These are phyloP conservation scores for Dendrobium chrysotoxum DNA, from an alignment of 106 monocot species.

Conservation along the genomic window DNA sequence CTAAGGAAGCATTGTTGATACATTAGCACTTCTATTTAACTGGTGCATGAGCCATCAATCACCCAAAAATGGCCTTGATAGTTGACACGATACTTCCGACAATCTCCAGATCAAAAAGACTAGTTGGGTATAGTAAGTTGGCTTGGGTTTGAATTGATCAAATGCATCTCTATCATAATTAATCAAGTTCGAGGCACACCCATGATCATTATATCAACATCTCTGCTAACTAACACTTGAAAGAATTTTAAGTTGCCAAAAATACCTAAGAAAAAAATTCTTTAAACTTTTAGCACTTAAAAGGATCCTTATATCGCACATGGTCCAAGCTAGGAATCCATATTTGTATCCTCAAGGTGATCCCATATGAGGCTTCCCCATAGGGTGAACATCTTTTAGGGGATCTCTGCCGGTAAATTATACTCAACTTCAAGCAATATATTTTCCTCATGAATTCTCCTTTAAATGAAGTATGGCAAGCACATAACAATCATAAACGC, in stretches of 20 bases:
- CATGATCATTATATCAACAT: neutral
- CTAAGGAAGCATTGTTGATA: no score
- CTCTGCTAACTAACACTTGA: neutral
- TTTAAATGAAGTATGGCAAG: no score
- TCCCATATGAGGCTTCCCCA: neutral
- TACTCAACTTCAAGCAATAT: neutral
- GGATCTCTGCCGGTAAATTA: neutral
- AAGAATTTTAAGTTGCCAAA: neutral
- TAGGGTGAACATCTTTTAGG: neutral
- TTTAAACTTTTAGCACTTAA: neutral
- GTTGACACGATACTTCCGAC: neutral
- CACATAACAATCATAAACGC: no score
- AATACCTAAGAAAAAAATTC: neutral
- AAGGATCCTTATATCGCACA: neutral
- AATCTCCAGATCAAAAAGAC: neutral
- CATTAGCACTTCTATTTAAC: neutral
- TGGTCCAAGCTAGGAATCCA: neutral
- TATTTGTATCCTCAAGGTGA: neutral
- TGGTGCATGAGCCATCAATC: neutral
- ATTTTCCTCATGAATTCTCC: neutral
- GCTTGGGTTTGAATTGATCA: neutral
- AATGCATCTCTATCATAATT: neutral
- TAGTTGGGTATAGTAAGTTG: neutral
- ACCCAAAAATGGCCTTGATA: neutral
- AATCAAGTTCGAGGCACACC: neutral